Base-by-base conservation (phyloP, 768 basidiomycete species). In the Pulveroboletus sp. region DNA sequence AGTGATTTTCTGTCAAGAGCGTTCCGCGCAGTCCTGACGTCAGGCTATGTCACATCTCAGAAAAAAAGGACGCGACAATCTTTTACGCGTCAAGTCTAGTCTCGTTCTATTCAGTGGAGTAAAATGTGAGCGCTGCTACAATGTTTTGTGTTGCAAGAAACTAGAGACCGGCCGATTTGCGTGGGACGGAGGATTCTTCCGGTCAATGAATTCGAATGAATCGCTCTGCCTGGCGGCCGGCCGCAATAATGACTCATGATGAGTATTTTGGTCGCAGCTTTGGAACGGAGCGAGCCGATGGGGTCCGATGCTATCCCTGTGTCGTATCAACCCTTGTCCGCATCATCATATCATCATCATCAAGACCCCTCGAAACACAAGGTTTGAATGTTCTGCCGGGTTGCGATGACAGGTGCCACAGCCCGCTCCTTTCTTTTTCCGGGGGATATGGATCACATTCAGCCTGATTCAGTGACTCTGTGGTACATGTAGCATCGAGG, bases 11-110 rank as follows among this genome's bases (percentile, higher is more conserved):
- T 43, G 47, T 49, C 43, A 17, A 49, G 51, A 35, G 56, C 50
- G 49, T 50, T 61, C 50, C 34, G 33, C 59, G 52, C 57, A 56
- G 56, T 24, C n/a, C 49, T 64, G 62, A 63, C 62, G 62, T 63
- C 62, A 63, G 43, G 42, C 44, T 19, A 46, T 55, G 43, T 49
- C 29, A 17, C 25, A 38, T 39, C 19, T 24, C 9, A n/a, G 36
- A 17, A 45, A 25, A 43, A 29, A 2, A 29, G 27, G 27, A 9
- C 27, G 12, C 27, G 27, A 9, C 25, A 27, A 27, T 27, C 5
- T 27, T 27, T 27, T n/a, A 17, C 6, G 25, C 23, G n/a, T 40
- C 40, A 12, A 40, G 25, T n/a, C 17, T 29, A 20, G 27, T 2
- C 27, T n/a, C n/a, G n/a, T n/a, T n/a, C n/a, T n/a, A 9, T 29